A percentile compares a stretch with the other conserved stretches of the same genome.
Evolutionary conservation across 2,329 filamentous ascomycete genomes (phyloP).

Genomic region (Pseudocercospora cruenta): DNA sequence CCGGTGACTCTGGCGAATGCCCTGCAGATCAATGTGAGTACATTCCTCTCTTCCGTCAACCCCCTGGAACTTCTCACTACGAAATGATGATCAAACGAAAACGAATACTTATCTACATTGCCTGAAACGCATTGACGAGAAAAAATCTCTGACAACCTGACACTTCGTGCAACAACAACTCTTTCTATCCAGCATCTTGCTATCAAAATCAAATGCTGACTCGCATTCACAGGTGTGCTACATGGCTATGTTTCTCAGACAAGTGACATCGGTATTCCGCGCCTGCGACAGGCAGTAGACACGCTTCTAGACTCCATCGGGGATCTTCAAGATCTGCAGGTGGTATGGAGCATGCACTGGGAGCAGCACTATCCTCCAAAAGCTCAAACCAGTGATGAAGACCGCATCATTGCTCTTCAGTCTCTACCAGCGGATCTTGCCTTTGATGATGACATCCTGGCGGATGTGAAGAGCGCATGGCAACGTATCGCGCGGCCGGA

Average conservation of each 20-base stretch:
- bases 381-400: constrained; percentile 31
- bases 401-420: constrained; percentile 51
- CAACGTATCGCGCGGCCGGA: constrained; percentile 60
- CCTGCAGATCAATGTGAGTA: constrained; percentile 86
- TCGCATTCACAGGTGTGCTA: constrained; percentile 55
- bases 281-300: constrained; percentile 48
- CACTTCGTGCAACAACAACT: constrained; percentile 44
- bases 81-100: constrained; percentile 77
- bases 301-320: constrained; percentile 47
- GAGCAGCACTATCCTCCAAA: constrained; percentile 47
- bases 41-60: constrained; percentile 20
- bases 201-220: constrained; percentile 37
- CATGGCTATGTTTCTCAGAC: constrained; percentile 56
- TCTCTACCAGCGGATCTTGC: constrained; percentile 65
- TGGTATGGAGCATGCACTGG: constrained; percentile 60
- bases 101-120: constrained; percentile 99
- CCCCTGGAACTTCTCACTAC: constrained; percentile 29
- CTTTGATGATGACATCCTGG: constrained; percentile 72
- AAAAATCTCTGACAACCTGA: constrained; percentile 87
- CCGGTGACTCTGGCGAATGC: constrained; percentile 90
- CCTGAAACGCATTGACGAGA: constrained; percentile 92
- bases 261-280: constrained; percentile 39
- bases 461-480: constrained; percentile 73
- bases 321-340: constrained; percentile 40
- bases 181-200: not conserved